Evolutionary conservation across 148 eudicot genomes (phyloP).

Genomic region (Bassia scoparia): DNA sequence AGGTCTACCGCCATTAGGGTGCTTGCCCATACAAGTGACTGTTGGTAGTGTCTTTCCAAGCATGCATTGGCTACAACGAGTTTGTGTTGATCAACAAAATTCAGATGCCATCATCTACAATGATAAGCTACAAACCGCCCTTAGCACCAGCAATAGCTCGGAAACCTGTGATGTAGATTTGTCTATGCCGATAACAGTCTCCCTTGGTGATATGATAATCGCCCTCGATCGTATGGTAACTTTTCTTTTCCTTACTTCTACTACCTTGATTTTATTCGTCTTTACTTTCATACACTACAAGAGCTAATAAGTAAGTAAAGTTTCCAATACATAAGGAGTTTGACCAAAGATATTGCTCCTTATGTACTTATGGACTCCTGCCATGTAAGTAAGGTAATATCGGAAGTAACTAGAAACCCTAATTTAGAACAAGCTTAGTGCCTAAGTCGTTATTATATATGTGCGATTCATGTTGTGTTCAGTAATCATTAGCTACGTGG

Average conservation of each 20-base stretch:
- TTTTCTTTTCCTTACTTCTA: neutral
- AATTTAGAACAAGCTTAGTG: too few species aligned
- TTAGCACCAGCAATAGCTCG: slow-evolving; percentile 23
- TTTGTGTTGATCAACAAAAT: slow-evolving; percentile 33
- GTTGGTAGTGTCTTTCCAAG: slow-evolving; percentile 25
- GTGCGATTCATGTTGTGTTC: too few species aligned
- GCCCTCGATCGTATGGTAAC: slow-evolving; percentile 32
- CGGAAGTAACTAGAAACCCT: too few species aligned
- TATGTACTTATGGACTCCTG: too few species aligned
- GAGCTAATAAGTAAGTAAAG: too few species aligned
- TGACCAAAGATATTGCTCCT: too few species aligned
- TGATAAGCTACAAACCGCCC: slow-evolving; percentile 24
- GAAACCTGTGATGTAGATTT: slow-evolving; percentile 13
- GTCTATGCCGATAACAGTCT: slow-evolving; percentile 27
- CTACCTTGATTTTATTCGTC: too few species aligned
- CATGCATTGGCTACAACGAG: slow-evolving; percentile 25
- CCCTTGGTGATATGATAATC: slow-evolving; percentile 30
- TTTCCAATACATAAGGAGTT: too few species aligned
- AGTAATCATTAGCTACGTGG: too few species aligned
- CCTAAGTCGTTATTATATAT: too few species aligned
- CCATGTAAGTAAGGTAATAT: too few species aligned
- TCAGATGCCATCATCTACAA: slow-evolving; percentile 23
- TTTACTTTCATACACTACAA: too few species aligned
- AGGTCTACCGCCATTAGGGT: slow-evolving; percentile 44
- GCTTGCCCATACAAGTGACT: slow-evolving; percentile 36